Evolutionary conservation across 306 rosid species (phyloP).

Genomic region (Begonia masoniana): DNA sequence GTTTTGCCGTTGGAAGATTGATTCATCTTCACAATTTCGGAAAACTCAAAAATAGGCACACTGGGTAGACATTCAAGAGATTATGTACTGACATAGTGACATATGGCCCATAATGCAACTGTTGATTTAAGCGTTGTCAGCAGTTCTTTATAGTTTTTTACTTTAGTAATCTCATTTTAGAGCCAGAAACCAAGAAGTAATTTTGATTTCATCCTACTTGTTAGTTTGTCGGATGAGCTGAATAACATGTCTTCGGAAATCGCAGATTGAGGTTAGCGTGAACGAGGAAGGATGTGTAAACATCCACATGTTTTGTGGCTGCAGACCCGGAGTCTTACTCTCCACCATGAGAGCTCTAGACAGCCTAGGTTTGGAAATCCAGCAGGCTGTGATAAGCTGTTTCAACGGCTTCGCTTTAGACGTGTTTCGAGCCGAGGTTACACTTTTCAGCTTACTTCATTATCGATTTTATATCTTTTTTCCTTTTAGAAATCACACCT

Average conservation of each 20-base stretch:
- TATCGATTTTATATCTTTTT: not conserved
- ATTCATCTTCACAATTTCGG: no score
- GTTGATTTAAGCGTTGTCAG: no score
- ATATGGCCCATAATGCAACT: no score
- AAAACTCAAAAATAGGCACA: no score
- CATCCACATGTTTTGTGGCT: conserved; percentile 92
- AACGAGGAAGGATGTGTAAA: conserved; percentile 93
- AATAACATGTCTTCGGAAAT: conserved; percentile 10
- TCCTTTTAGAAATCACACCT: not conserved
- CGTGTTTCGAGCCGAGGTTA: conserved; percentile 91
- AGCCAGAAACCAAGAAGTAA: no score
- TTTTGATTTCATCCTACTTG: no score
- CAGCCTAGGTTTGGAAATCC: conserved; percentile 84
- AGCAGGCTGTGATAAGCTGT: conserved; percentile 97
- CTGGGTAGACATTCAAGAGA: no score
- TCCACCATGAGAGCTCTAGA: conserved; percentile 89
- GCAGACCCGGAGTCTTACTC: conserved; percentile 83
- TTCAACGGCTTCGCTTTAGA: conserved; percentile 96
- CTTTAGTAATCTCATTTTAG: no score
- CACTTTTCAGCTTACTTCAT: conserved; percentile 9
- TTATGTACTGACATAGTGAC: no score
- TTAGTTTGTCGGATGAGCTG: no score
- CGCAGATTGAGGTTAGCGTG: conserved; percentile 74
- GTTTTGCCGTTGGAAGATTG: no score
- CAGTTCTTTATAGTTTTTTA: no score